Evolutionary conservation across 352 stramenopile genomes (phyloP).

Genomic region (Phytophthora citrophthora): DNA sequence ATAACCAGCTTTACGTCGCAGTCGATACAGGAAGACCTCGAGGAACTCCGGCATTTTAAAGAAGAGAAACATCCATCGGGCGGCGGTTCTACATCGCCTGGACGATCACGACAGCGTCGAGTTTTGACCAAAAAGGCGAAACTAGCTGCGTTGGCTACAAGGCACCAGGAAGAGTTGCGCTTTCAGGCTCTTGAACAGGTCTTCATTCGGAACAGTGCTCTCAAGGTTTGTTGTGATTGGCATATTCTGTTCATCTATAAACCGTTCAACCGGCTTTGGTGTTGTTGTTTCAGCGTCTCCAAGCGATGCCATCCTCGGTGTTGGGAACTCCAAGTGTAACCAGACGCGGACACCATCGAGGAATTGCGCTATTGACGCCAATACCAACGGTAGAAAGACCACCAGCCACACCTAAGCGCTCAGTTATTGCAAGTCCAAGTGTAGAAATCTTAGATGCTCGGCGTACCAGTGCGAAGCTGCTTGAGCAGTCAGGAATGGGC

Average conservation of each 20-base stretch:
- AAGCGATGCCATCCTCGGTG: slow-evolving; percentile 26
- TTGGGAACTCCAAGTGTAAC: slow-evolving; percentile 11
- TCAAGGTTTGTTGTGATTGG: slow-evolving; percentile 36
- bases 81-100: background rate
- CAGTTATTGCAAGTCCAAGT: slow-evolving; percentile 18
- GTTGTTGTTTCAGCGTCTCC: slow-evolving; percentile 10
- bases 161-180: slow-evolving; percentile 61
- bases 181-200: slow-evolving; percentile 69
- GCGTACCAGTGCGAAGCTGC: slow-evolving; percentile 23
- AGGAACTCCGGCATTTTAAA: slow-evolving; percentile 44
- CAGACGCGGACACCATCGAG: slow-evolving; percentile 19
- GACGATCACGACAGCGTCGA: slow-evolving; percentile 30
- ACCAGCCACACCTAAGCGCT: slow-evolving; percentile 6
- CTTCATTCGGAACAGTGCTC: slow-evolving; percentile 47
- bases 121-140: slow-evolving; percentile 51
- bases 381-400: slow-evolving; percentile 11
- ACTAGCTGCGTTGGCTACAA: slow-evolving; percentile 52
- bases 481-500: slow-evolving; percentile 31
- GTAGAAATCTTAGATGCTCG: slow-evolving; percentile 18
- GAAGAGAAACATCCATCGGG: slow-evolving; percentile 4
- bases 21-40: slow-evolving; percentile 62
- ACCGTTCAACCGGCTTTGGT: no score
- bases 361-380: slow-evolving; percentile 24
- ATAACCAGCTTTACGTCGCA: slow-evolving; percentile 66
- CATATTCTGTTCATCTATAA: no score